These are phyloP conservation scores for Candida suzukii DNA, from an alignment of 805 yeast species.

Conservation along the genomic window DNA sequence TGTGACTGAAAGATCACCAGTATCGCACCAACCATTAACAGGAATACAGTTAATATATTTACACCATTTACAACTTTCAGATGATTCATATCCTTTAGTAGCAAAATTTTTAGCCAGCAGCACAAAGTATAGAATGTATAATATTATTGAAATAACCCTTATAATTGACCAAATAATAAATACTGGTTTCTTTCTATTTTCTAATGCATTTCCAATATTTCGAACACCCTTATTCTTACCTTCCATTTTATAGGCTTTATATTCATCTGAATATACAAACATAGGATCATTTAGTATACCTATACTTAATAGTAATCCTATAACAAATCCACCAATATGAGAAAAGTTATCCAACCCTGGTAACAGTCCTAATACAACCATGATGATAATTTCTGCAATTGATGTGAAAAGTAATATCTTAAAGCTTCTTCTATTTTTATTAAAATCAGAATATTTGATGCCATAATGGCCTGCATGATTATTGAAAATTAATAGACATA, in stretches of 20 bases:
- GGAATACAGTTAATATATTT: conserved; percentile 67
- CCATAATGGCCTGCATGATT: conserved; percentile 38
- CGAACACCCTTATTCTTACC: conserved; percentile 8
- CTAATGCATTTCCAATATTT: conserved; percentile 5
- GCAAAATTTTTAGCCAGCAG: conserved; percentile 42
- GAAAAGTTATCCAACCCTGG: conserved; percentile 74
- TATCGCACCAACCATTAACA: conserved; percentile 61
- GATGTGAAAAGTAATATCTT: conserved; percentile 37
- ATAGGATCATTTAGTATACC: conserved; percentile 51
- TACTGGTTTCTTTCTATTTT: conserved; percentile 25
- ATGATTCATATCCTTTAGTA: conserved; percentile 35
- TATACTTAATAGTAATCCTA: conserved; percentile 48
- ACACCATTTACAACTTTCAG: conserved; percentile 57
- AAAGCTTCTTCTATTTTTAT: conserved; percentile 37
- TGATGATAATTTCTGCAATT: conserved; percentile 49
- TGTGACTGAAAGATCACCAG: conserved; percentile 11
- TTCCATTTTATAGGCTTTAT: conserved; percentile 8
- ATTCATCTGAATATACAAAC: conserved; percentile 23
- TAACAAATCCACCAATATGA: conserved; percentile 68
- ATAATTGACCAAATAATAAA: conserved; percentile 48
- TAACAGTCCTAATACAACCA: conserved; percentile 56
- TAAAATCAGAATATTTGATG: conserved; percentile 12
- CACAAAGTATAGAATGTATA: conserved; percentile 44
- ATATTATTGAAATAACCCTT: conserved; percentile 36
- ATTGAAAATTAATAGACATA: conserved; percentile 45